Conservation (phyloP, 1,284 basidiomycete genomes). For the Cryptococcus sp. region DNA sequence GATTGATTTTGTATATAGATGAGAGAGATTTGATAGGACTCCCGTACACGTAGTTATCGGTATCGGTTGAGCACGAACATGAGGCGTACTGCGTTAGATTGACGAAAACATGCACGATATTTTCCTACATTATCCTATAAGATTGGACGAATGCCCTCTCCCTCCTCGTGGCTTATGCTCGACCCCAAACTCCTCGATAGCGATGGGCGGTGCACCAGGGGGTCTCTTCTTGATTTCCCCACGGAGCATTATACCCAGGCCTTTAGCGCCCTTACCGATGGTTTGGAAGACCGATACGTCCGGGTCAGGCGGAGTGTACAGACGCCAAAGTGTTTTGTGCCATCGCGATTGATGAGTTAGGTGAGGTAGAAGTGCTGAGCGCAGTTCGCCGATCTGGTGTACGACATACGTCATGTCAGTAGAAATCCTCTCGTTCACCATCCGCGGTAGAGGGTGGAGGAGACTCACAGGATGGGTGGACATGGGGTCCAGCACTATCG, state of each 20-base stretch:
- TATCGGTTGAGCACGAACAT: too few species aligned
- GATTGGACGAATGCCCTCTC: background rate
- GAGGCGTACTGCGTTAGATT: too few species aligned
- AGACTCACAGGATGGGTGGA: constrained; percentile 44
- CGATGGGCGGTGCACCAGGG: constrained; percentile 30
- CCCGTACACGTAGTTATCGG: too few species aligned
- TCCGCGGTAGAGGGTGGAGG: too few species aligned
- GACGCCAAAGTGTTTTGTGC: constrained; percentile 48
- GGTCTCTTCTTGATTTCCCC: constrained; percentile 44
- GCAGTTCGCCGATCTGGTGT: constrained; percentile 31
- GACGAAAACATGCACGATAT: background rate
- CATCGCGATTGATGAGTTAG: constrained; percentile 49
- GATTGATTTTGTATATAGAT: constrained; percentile 8
- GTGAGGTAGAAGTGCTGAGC: constrained; percentile 41
- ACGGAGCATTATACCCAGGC: constrained; percentile 50
- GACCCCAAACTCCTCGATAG: constrained; percentile 45
- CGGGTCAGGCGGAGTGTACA: constrained; percentile 36
- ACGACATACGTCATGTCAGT: background rate
- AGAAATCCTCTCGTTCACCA: too few species aligned
- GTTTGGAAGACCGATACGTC: constrained; percentile 43
- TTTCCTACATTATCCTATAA: too few species aligned
- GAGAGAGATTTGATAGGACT: background rate
- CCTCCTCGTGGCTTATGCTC: constrained; percentile 17
- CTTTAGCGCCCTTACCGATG: constrained; percentile 50
- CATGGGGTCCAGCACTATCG: constrained; percentile 47